These are phyloP conservation scores for Rhizophagus prolifer DNA, from an alignment of 192 early-diverging fungal species.

Conservation along the genomic window DNA sequence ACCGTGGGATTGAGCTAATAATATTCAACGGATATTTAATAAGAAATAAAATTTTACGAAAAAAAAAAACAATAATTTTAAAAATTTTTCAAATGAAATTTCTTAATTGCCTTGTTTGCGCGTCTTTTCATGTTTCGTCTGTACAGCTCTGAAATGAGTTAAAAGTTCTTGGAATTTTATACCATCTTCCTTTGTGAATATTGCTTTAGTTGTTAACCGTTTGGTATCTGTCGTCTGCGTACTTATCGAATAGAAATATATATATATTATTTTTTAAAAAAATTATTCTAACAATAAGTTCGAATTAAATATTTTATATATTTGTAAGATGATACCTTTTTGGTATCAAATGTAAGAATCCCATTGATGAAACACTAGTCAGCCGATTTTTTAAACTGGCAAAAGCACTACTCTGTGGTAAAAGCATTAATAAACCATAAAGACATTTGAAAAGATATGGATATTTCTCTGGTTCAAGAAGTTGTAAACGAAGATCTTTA, in stretches of 20 bases:
- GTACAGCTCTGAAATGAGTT: slow-evolving; percentile 71
- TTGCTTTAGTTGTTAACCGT: slow-evolving; percentile 15
- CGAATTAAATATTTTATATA: background rate
- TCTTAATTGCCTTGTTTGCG: slow-evolving; percentile 46
- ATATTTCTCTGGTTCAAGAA: slow-evolving; percentile 88
- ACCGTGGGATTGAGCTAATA: background rate
- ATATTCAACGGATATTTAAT: too few relatives aligned
- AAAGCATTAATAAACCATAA: slow-evolving; percentile 94
- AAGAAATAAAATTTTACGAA: background rate
- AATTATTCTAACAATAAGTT: slow-evolving; percentile 21
- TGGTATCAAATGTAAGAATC: slow-evolving; percentile 59
- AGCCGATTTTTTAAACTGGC: slow-evolving; percentile 92
- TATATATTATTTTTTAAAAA: background rate
- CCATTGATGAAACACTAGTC: slow-evolving; percentile 76
- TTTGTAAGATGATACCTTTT: slow-evolving; percentile 45
- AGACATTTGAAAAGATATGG: slow-evolving; percentile 90
- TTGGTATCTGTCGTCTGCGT: slow-evolving; percentile 35
- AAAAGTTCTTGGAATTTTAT: slow-evolving; percentile 70
- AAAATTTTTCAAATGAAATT: background rate
- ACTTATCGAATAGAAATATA: slow-evolving; percentile 29
- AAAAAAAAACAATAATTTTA: background rate
- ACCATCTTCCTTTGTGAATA: slow-evolving; percentile 30
- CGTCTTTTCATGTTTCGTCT: slow-evolving; percentile 71
- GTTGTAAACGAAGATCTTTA: slow-evolving; percentile 81
- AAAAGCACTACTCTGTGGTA: slow-evolving; percentile 97